phyloP scores from a whole-genome alignment of 1,284 basidiomycete genomes.

The Cryptococcus sp. region DNA sequence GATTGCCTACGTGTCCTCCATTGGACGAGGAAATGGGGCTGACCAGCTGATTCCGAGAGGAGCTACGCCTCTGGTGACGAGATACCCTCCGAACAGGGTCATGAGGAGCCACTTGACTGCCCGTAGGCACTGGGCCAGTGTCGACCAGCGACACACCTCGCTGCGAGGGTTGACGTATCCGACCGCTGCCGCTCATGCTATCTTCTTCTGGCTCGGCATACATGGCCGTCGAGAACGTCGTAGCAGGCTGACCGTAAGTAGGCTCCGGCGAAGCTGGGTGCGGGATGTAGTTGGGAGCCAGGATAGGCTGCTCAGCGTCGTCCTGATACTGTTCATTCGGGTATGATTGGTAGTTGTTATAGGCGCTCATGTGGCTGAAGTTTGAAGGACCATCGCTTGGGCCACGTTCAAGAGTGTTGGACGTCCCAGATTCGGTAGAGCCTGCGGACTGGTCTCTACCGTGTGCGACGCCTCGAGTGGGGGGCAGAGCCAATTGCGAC shows the following conservation, averaged over 20 bases:
- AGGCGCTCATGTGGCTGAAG: conserved; percentile 10
- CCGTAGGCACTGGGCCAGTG: conserved; percentile 72
- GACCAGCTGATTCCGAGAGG: conserved; percentile 31
- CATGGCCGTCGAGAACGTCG: conserved; percentile 13
- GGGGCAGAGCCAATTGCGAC: conserved; percentile 60
- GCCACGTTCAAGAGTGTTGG: conserved; percentile 21
- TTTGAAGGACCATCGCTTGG: conserved; percentile 29
- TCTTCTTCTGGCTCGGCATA: conserved; percentile 24
- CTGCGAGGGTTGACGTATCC: conserved; percentile 33
- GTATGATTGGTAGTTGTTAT: conserved; percentile 24
- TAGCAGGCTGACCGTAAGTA: conserved; percentile 20
- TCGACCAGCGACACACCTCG: conserved; percentile 75
- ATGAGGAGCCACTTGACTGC: conserved; percentile 66
- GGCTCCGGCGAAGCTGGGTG: conserved; percentile 24
- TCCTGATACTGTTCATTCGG: conserved; percentile 38
- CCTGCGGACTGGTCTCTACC: conserved; percentile 43
- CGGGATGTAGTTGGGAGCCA: conserved; percentile 29
- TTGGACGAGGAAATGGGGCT: conserved; percentile 26
- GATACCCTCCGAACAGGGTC: conserved; percentile 49
- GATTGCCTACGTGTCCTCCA: conserved; percentile 17
- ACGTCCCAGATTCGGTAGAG: conserved; percentile 45
- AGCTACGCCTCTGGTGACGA: conserved; percentile 35
- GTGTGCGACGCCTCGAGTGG: conserved; percentile 49
- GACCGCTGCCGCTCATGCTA: conserved; percentile 32
- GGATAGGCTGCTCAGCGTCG: conserved; percentile 62